Percentiles rank a stretch among this genome's conserved stretches.
phyloP scores from a whole-genome alignment of 164 flowering plant species.

The Annona squamosa region DNA sequence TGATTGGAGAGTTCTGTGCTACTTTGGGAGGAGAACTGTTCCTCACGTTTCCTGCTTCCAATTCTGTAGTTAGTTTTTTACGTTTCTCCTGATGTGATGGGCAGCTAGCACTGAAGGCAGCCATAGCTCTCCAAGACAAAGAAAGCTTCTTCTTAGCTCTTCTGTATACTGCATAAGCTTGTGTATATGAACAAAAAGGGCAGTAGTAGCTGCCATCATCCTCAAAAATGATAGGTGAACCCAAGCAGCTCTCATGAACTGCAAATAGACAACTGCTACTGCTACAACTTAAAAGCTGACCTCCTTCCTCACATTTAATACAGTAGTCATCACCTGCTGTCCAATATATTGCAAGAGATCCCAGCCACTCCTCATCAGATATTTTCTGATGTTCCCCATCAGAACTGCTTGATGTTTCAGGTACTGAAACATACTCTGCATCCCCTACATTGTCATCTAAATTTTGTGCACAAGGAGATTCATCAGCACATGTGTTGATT shows the following conservation, averaged over 20 bases:
- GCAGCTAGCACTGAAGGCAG: conserved; percentile 23
- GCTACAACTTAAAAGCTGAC: conserved; percentile 46
- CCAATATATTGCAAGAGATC: conserved; percentile 22
- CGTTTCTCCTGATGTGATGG: conserved; percentile 4
- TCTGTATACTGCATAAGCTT: conserved; percentile 33
- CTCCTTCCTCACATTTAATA: conserved; percentile 51
- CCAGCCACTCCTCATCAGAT: conserved; percentile 19
- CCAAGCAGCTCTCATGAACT: conserved; percentile 59
- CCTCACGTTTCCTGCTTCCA: conserved; percentile 1
- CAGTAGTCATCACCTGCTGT: conserved; percentile 34
- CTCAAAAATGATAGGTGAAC: conserved; percentile 31
- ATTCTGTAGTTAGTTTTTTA: background rate
- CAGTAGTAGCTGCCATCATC: conserved; percentile 49
- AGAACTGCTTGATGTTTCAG: conserved; percentile 20
- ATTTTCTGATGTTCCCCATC: conserved; percentile 17
- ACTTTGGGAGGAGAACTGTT: conserved; percentile 2
- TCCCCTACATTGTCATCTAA: background rate
- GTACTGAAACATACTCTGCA: conserved; percentile 8
- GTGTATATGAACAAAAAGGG: conserved; percentile 62
- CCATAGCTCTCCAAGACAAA: conserved; percentile 35
- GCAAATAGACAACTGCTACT: conserved; percentile 33
- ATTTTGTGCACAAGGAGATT: background rate
- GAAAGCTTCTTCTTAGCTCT: conserved; percentile 25
- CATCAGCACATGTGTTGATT: too few relatives aligned
- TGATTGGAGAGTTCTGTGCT: background rate